phyloP scores from a whole-genome alignment of 2,329 filamentous ascomycete species.

The Fusarium paranaense region DNA sequence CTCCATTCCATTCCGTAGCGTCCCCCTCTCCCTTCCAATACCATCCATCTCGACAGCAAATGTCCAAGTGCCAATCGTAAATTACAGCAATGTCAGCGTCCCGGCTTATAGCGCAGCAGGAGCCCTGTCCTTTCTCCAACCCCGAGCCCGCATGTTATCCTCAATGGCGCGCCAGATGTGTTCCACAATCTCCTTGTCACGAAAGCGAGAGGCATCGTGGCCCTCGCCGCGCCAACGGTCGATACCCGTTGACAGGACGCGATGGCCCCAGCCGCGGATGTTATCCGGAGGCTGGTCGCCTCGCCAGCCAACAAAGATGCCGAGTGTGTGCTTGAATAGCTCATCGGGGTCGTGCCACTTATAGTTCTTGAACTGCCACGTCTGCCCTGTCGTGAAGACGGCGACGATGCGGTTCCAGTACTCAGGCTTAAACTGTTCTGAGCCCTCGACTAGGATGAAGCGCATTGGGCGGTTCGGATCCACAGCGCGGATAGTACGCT shows the following conservation, averaged over 20 bases:
- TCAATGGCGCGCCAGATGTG: slow-evolving; percentile 92
- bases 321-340: slow-evolving; percentile 88
- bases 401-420: slow-evolving; percentile 97
- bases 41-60: neutral
- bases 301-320: slow-evolving; percentile 91
- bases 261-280: slow-evolving; percentile 86
- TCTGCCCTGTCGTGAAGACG: slow-evolving; percentile 96
- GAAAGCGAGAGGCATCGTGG: slow-evolving; percentile 72
- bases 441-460: slow-evolving; percentile 95
- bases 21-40: slow-evolving; percentile 7
- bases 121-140: slow-evolving; percentile 81
- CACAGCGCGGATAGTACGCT: slow-evolving; percentile 78
- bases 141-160: slow-evolving; percentile 84
- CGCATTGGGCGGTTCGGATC: slow-evolving; percentile 80
- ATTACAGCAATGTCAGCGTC: neutral
- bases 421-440: slow-evolving; percentile 95
- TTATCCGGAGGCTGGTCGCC: slow-evolving; percentile 83
- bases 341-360: slow-evolving; percentile 93
- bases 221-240: slow-evolving; percentile 80
- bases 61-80: slow-evolving; percentile 5
- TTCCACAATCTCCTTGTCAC: slow-evolving; percentile 94
- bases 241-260: slow-evolving; percentile 82
- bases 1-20: slow-evolving; percentile 3
- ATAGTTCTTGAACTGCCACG: slow-evolving; percentile 99
- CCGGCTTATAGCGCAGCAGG: slow-evolving; percentile 62